Evolutionary conservation across 2,329 filamentous ascomycete species (phyloP), one percentile per base, ranked within the genome.

Genomic region (Penicillium janthinellum): DNA sequence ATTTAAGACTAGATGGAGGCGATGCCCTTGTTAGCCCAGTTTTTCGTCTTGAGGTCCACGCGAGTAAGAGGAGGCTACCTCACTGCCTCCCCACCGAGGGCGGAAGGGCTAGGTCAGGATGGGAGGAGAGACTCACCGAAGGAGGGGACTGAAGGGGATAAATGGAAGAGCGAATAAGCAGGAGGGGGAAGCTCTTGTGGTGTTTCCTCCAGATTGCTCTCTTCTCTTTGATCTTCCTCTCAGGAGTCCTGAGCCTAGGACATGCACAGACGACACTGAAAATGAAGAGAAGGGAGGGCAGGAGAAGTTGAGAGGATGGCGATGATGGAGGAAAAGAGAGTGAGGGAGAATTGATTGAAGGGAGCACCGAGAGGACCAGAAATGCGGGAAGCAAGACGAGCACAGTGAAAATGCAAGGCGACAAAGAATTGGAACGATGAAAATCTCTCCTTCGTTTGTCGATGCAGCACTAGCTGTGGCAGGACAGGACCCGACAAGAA

Each of bases 361-460:
- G 38, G 52, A 44, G 41, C 25, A 56, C 62, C 61, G 64, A 62
- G 44, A 61, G 63, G 57, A 55, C 57, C 59, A 69, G 64, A 71
- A 72, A 70, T 67, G 67, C 66, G 64, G 64, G 62, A 64, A 56
- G 53, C 58, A 42, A 61, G 60, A 55, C 61, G 63, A 64, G 60
- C 54, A 57, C 54, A 59, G 59, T 48, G 57, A 47, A 61, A 67
- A 73, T 66, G 73, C 73, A 75, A 75, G 73, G 74, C 66, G 67
- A 73, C 64, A 67, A 67, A 64, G 64, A 70, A 71, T 71, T 67
- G 66, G 63, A 56, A 64, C 56, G 58, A 63, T 61, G 57, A 65
- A 64, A 67, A 62, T 63, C 54, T 69, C 70, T 65, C 67, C 67
- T 74, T 71, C 70, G 72, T 76, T 75, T 76, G 71, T 67, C 57